phyloP scores from a whole-genome alignment of 306 rosid species.

The Vigna unguiculata region DNA sequence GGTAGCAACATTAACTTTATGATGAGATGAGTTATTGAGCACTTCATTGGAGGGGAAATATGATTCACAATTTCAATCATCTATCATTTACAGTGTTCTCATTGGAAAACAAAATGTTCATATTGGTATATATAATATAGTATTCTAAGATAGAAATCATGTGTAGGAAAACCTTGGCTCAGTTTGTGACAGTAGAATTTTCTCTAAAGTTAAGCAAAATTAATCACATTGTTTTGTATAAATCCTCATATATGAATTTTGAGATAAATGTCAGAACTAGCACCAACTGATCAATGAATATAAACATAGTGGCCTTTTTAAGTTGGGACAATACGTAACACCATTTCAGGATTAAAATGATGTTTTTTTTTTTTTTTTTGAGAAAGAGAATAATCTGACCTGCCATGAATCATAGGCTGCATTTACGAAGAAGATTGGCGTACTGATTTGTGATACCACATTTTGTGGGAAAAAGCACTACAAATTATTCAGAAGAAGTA shows the following conservation, averaged over 20 bases:
- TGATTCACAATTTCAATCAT: constrained; percentile 15
- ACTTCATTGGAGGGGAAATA: background rate
- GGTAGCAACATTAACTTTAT: constrained; percentile 6
- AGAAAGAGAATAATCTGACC: constrained; percentile 60
- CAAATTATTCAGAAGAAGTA: constrained; percentile 36
- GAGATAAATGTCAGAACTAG: background rate
- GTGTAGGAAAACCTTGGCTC: background rate
- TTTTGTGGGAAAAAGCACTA: constrained; percentile 96
- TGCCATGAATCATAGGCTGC: constrained; percentile 99
- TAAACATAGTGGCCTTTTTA: background rate
- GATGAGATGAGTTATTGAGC: constrained; percentile 2
- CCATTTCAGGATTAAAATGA: constrained; percentile 10
- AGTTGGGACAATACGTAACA: constrained; percentile 4
- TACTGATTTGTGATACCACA: constrained; percentile 62
- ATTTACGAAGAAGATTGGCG: constrained; percentile 86
- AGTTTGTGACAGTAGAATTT: constrained; percentile 1
- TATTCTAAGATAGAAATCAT: background rate
- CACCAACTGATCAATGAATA: constrained; percentile 30
- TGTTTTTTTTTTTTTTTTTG: background rate
- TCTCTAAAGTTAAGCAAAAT: background rate
- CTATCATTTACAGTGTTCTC: background rate
- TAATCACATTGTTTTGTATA: constrained; percentile 1
- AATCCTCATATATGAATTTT: background rate
- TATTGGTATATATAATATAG: background rate
- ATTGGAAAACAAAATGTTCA: background rate